These are phyloP conservation scores for Solanum paucissectum DNA, from an alignment of 257 asterid species.

Conservation along the genomic window DNA sequence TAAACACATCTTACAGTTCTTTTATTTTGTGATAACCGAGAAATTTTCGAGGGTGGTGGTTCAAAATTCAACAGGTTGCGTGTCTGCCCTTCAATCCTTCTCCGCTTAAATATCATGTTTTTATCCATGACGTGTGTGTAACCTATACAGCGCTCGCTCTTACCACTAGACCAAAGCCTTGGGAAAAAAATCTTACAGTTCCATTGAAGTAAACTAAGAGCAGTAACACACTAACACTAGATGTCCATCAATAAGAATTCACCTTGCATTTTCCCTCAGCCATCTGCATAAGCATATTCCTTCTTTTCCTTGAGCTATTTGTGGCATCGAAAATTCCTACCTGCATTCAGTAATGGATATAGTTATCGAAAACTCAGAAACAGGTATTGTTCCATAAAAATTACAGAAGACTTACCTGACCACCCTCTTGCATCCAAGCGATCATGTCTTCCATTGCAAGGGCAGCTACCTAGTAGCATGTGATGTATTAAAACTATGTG, in stretches of 20 bases:
- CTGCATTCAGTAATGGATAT: slow-evolving; percentile 27
- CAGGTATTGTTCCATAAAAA: slow-evolving; percentile 5
- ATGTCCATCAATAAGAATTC: slow-evolving; percentile 6
- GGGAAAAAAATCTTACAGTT: neutral
- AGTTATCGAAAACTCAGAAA: slow-evolving; percentile 14
- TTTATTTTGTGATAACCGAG: neutral
- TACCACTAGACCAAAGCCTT: neutral
- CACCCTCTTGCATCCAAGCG: slow-evolving; percentile 99
- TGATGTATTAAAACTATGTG: slow-evolving; percentile 65
- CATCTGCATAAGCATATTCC: slow-evolving; percentile 95
- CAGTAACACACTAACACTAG: neutral
- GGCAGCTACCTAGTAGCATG: slow-evolving; percentile 98
- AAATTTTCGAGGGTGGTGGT: neutral
- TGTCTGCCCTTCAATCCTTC: neutral
- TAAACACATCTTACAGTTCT: neutral
- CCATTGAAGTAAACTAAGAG: neutral
- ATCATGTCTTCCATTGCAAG: slow-evolving; percentile 99
- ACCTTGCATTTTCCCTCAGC: slow-evolving; percentile 99
- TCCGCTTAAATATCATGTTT: neutral
- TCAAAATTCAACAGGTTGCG: neutral
- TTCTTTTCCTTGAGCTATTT: slow-evolving; percentile 75
- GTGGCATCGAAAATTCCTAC: slow-evolving; percentile 99
- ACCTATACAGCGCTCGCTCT: neutral
- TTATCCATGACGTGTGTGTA: neutral
- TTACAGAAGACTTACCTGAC: slow-evolving; percentile 52